phyloP scores from a whole-genome alignment of 2,329 filamentous ascomycete species.

The Davidsoniella australis region DNA sequence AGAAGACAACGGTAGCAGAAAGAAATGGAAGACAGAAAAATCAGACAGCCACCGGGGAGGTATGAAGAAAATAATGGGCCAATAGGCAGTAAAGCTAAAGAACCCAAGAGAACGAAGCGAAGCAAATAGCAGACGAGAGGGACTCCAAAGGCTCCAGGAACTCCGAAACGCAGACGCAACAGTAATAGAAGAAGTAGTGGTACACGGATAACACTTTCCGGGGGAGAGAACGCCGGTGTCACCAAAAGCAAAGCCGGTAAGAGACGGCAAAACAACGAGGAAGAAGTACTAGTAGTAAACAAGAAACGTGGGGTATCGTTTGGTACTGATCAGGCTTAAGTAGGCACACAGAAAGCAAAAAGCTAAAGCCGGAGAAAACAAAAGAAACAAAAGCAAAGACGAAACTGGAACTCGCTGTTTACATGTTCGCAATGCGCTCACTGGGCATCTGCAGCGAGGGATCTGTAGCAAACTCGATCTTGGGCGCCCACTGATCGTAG shows the following conservation, averaged over 20 bases:
- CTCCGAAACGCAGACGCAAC: slow-evolving; percentile 5
- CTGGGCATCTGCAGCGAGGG: slow-evolving; percentile 42
- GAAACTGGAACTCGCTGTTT: slow-evolving; percentile 15
- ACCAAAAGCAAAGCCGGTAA: slow-evolving; percentile 7
- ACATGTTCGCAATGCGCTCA: slow-evolving; percentile 39
- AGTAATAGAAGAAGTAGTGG: slow-evolving; percentile 10
- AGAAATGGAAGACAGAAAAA: background rate
- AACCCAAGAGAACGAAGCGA: background rate
- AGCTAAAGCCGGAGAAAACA: background rate
- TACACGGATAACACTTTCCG: slow-evolving; percentile 9
- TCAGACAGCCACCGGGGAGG: background rate
- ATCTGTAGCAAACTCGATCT: slow-evolving; percentile 38
- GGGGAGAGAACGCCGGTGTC: slow-evolving; percentile 2
- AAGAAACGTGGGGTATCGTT: slow-evolving; percentile 14
- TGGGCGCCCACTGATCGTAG: slow-evolving; percentile 36
- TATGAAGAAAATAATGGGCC: no score
- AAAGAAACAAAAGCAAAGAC: slow-evolving; percentile 7
- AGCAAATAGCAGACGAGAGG: slow-evolving; percentile 3
- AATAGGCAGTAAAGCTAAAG: no score
- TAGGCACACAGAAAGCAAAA: slow-evolving; percentile 11
- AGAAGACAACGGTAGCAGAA: background rate
- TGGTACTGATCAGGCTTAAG: slow-evolving; percentile 12
- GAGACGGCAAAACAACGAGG: slow-evolving; percentile 8
- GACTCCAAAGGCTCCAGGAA: slow-evolving; percentile 7
- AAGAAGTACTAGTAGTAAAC: slow-evolving; percentile 5